phyloP scores from a whole-genome alignment of 495 filamentous ascomycete species.

The Neurospora sp. region DNA sequence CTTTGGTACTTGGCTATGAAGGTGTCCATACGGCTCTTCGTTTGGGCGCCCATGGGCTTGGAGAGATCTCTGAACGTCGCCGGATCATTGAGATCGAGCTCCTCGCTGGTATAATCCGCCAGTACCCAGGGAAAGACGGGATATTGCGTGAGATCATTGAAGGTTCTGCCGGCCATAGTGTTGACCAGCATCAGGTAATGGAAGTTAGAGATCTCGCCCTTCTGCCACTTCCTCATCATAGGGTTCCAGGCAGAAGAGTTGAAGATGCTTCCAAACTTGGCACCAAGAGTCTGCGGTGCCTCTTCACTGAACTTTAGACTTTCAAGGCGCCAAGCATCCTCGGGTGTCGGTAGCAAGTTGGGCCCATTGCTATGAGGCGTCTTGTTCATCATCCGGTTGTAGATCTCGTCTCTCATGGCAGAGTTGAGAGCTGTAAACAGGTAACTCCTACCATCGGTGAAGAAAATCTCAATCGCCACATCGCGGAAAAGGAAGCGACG shows the following conservation, averaged over 20 bases:
- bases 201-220: constrained; percentile 95
- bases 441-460: constrained; percentile 92
- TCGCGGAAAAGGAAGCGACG: constrained; percentile 90
- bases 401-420: constrained; percentile 65
- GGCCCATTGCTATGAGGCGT: constrained; percentile 61
- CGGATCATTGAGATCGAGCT: constrained; percentile 76
- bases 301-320: constrained; percentile 75
- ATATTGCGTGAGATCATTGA: constrained; percentile 97
- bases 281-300: constrained; percentile 69
- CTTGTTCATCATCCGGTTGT: constrained; percentile 58
- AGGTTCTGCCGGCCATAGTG: constrained; percentile 91
- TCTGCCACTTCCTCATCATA: constrained; percentile 81
- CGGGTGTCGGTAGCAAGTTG: constrained; percentile 41
- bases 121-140: constrained; percentile 97
- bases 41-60: constrained; percentile 96
- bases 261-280: constrained; percentile 92
- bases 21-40: constrained; percentile 56
- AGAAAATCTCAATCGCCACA: constrained; percentile 91
- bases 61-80: constrained; percentile 81
- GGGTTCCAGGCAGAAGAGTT: constrained; percentile 64
- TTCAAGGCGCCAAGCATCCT: constrained; percentile 82
- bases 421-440: constrained; percentile 73
- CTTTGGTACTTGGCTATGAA: constrained; percentile 76
- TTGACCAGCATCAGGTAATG: constrained; percentile 98
- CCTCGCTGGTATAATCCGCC: constrained; percentile 93